Base-by-base conservation (phyloP, 805 yeast genomes). In the Starmerella bombicola region DNA sequence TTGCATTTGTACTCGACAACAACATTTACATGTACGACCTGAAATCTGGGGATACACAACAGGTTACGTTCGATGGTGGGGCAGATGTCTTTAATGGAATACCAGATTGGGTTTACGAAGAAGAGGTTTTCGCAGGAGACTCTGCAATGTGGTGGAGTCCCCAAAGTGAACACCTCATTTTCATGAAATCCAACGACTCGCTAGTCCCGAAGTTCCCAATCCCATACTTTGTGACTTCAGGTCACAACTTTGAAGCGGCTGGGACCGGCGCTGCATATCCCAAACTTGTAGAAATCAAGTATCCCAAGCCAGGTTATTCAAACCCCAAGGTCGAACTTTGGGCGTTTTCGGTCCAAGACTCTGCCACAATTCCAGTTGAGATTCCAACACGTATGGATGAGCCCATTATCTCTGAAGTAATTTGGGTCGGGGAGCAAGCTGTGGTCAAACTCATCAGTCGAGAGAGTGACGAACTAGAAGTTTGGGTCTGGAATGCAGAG, bases 91-190 rank as follows among this genome's bases (percentile, higher is more conserved):
- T 84, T 61, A 80, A 85, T 55, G 95, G 95, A 2, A 77, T 78
- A 46, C 93, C 95, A 0, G 95, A 84, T 55, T 84, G 95, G 95
- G 93, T 83, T 6, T 84, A 84, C 51, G 95, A 85, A 55, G 95
- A 84, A 51, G 95, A 84, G 59, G 91, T 84, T 1, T 69, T 80
- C 39, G 74, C 73, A 26, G 69, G 73, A 19, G 84, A 78, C 51
- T 61, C 68, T 18, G 82, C 86, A 0, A 50, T 83, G 35, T 84
- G 93, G 93, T 85, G 95, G 95, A 78, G 93, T 4, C 82, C 82
- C 7, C 59, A 66, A 31, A 85, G 88, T 10, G 62, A 69, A n/a
- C 69, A 66, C 51, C 55, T 85, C 33, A 70, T 84, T 0, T 78
- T 72, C 46, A 59, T 80, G 50, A 68, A 75, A 42, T 72, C 80